A percentile compares a stretch with the other conserved stretches of the same genome.
Evolutionary conservation across 345 rosid genomes (phyloP).

Genomic region (Acer negundo): DNA sequence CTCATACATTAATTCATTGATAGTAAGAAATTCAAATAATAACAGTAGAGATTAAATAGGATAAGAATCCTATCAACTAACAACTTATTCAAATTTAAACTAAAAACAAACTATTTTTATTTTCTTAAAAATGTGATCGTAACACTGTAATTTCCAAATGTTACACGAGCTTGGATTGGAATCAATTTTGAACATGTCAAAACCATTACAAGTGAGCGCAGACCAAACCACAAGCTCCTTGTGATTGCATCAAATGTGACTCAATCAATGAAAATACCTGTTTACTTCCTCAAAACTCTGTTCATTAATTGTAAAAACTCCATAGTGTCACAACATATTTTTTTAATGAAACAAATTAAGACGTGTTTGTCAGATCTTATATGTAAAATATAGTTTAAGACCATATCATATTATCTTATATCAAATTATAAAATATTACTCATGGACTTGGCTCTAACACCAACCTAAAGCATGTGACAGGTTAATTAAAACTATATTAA

Average conservation of each 20-base stretch:
- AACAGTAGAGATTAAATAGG: too few species aligned
- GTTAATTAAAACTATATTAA: not conserved
- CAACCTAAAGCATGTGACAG: not conserved
- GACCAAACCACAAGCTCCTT: conserved; percentile 49
- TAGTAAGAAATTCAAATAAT: too few species aligned
- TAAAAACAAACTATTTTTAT: too few species aligned
- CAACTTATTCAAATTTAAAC: too few species aligned
- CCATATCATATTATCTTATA: too few species aligned
- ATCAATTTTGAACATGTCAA: conserved; percentile 54
- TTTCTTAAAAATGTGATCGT: too few species aligned
- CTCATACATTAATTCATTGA: too few species aligned
- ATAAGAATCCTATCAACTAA: too few species aligned
- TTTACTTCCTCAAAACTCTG: conserved; percentile 51
- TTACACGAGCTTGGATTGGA: conserved; percentile 82
- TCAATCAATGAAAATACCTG: conserved; percentile 46
- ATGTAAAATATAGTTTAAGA: not conserved
- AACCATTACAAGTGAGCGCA: conserved; percentile 63
- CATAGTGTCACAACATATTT: too few species aligned
- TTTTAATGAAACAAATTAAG: too few species aligned
- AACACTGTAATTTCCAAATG: not conserved
- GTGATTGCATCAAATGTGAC: conserved; percentile 56
- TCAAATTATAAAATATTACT: too few species aligned
- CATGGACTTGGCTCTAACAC: not conserved
- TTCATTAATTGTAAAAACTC: not conserved
- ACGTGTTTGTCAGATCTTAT: too few species aligned